Conservation (phyloP, 2,329 filamentous ascomycete genomes). For the Aureobasidium sp. region DNA sequence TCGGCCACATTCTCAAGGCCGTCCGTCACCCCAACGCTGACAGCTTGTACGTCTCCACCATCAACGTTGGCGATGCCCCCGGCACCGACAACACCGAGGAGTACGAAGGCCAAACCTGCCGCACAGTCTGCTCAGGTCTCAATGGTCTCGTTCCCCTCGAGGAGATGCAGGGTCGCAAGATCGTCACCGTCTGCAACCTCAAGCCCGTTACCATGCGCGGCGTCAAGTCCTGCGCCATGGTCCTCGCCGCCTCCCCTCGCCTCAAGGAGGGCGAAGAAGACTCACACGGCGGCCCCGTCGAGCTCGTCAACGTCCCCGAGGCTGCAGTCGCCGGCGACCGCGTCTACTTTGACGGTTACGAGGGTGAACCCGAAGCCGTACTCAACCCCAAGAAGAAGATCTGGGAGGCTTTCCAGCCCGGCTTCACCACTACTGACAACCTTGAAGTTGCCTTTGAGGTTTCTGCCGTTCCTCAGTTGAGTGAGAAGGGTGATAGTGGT, state of each 20-base stretch:
- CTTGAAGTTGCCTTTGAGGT: slow-evolving; percentile 92
- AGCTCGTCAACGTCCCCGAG: slow-evolving; percentile 87
- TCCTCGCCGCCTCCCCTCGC: slow-evolving; percentile 91
- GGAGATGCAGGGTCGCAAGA: slow-evolving; percentile 97
- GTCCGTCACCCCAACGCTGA: slow-evolving; percentile 97
- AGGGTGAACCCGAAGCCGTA: slow-evolving; percentile 91
- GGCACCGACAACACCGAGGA: slow-evolving; percentile 91
- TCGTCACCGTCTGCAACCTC: slow-evolving; percentile 96
- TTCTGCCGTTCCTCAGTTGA: slow-evolving; percentile 76
- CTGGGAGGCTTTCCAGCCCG: slow-evolving; percentile 97
- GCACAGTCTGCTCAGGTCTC: slow-evolving; percentile 96
- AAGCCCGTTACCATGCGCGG: slow-evolving; percentile 99
- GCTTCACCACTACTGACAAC: slow-evolving; percentile 87
- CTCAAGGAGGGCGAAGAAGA: slow-evolving; percentile 84
- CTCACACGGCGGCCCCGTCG: slow-evolving; percentile 90
- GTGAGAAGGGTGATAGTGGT: slow-evolving; percentile 63
- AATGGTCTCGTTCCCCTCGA: slow-evolving; percentile 93
- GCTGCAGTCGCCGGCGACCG: slow-evolving; percentile 85
- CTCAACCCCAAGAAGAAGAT: slow-evolving; percentile 99
- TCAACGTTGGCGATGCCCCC: slow-evolving; percentile 90
- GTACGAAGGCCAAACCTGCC: slow-evolving; percentile 90
- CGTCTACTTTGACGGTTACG: slow-evolving; percentile 95
- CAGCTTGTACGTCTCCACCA: slow-evolving; percentile 94
- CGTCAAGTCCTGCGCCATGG: slow-evolving; percentile 86
- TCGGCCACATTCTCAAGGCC: slow-evolving; percentile 97